A percentile compares a stretch with the other conserved stretches of the same genome.
These are phyloP conservation scores for Saturnispora kantuleensis DNA, from an alignment of 805 yeast species.

Conservation along the genomic window DNA sequence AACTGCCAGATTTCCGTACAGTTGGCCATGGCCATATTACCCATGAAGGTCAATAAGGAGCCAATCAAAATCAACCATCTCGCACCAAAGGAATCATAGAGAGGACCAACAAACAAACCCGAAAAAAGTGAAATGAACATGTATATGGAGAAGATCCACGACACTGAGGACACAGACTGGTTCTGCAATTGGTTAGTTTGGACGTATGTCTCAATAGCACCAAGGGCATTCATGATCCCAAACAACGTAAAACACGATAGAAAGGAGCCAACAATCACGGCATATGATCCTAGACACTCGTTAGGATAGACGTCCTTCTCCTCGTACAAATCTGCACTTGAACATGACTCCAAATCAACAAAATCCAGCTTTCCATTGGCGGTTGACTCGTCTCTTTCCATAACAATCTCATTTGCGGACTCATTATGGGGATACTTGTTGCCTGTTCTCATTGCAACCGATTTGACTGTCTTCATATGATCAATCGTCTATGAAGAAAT, in stretches of 20 bases:
- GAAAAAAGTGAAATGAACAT: slow-evolving; percentile 38
- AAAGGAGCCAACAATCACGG: slow-evolving; percentile 47
- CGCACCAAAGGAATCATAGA: slow-evolving; percentile 56
- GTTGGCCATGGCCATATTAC: slow-evolving; percentile 47
- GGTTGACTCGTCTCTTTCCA: neutral
- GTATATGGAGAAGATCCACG: slow-evolving; percentile 60
- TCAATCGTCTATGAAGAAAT: no score
- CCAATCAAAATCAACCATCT: slow-evolving; percentile 35
- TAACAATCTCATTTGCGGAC: neutral
- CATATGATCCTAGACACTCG: slow-evolving; percentile 40
- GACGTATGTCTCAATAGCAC: slow-evolving; percentile 54
- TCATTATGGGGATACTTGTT: no score
- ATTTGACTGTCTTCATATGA: no score
- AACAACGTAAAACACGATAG: slow-evolving; percentile 41
- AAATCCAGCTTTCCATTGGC: slow-evolving; percentile 5
- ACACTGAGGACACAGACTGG: slow-evolving; percentile 37
- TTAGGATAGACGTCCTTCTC: slow-evolving; percentile 35
- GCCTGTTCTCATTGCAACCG: no score
- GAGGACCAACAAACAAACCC: slow-evolving; percentile 33
- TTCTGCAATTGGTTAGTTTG: slow-evolving; percentile 42
- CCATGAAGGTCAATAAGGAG: slow-evolving; percentile 36
- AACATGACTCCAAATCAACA: slow-evolving; percentile 1
- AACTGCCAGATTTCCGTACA: slow-evolving; percentile 49
- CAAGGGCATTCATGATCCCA: slow-evolving; percentile 49
- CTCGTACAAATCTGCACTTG: slow-evolving; percentile 1